A percentile compares a stretch with the other conserved stretches of the same genome.
Conservation (phyloP, 176 grass and related monocot genomes). For the Lolium rigidum region DNA sequence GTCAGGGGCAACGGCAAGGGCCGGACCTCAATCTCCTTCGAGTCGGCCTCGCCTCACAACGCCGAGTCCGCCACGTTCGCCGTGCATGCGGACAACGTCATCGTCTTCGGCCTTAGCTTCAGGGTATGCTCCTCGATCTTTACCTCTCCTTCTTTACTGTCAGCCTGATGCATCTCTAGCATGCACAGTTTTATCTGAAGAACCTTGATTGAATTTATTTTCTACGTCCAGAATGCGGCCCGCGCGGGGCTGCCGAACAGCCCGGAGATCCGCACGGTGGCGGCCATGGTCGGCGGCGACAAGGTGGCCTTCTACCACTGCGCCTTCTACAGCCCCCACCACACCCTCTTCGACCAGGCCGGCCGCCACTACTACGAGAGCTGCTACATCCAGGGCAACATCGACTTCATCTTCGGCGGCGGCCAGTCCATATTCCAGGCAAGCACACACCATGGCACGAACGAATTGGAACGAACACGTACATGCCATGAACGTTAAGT, state of each 20-base stretch:
- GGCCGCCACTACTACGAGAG: slow-evolving; percentile 90
- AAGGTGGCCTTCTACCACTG: slow-evolving; percentile 96
- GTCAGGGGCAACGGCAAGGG: slow-evolving; percentile 82
- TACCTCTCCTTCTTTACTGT: not conserved
- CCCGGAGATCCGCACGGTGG: slow-evolving; percentile 56
- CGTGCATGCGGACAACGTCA: slow-evolving; percentile 62
- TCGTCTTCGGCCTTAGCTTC: slow-evolving; percentile 84
- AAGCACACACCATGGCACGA: slow-evolving; percentile 10
- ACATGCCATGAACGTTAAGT: not conserved
- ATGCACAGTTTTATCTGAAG: not conserved
- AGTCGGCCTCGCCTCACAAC: slow-evolving; percentile 60
- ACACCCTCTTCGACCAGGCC: slow-evolving; percentile 78
- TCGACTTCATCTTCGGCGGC: slow-evolving; percentile 91
- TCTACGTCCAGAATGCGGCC: slow-evolving; percentile 54
- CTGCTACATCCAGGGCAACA: slow-evolving; percentile 93
- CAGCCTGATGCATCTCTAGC: not conserved
- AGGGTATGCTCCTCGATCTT: slow-evolving; percentile 49
- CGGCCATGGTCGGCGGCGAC: slow-evolving; percentile 71
- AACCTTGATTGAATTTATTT: too few relatives aligned
- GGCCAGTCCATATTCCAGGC: slow-evolving; percentile 92
- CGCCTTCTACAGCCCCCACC: slow-evolving; percentile 81
- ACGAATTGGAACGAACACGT: too few relatives aligned
- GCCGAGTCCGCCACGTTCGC: slow-evolving; percentile 71
- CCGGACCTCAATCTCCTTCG: slow-evolving; percentile 68
- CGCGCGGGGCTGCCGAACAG: slow-evolving; percentile 19